Evolutionary conservation across 2,329 filamentous ascomycete genomes (phyloP), one percentile per base, ranked within the genome.

Genomic region (Fusarium humuli): DNA sequence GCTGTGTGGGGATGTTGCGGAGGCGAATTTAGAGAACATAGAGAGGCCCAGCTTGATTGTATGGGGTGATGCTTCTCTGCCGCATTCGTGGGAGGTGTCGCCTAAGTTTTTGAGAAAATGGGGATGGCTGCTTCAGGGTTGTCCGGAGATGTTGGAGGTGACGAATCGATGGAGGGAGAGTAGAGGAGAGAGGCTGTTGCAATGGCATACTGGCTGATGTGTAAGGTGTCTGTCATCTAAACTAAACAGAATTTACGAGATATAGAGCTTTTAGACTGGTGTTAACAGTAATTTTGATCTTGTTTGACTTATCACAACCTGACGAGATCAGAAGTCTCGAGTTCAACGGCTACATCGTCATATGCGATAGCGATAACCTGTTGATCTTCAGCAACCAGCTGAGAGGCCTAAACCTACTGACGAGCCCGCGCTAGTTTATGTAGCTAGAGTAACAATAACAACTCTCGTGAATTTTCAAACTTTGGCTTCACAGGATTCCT

Each of bases 81-180:
- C 62, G 0, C 25, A 42, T 11, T 65, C 61, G 0, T 70, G 67
- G 67, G 67, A 70, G 7, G 67, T 49, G 0, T 70, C 66, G 1
- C 45, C 59, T 13, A 20, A 27, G 37, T 70, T 70, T 12, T 3
- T 70, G 2, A 27, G 37, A 2, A 69, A 70, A 37, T 70, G 65
- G 66, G 67, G 67, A 0, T 70, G 67, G 67, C 2, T 70, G 0
- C 49, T 70, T 12, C 52, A 45, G 4, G 66, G 61, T 0, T 70
- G 57, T 2, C 61, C 61, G 1, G 67, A 70, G 32, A 23, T 70
- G 18, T 27, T 67, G 13, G 55, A 61, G 7, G 41, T 53, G 5
- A 70, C 67, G 0, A 70, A 70, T 48, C 29, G 25, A 23, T 70
- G 66, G 66, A 44, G 66, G 4, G 50, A 67, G 2, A 66, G 57